Conservation (phyloP, 2,329 filamentous ascomycete genomes). For the Verticillium klebahnii region DNA sequence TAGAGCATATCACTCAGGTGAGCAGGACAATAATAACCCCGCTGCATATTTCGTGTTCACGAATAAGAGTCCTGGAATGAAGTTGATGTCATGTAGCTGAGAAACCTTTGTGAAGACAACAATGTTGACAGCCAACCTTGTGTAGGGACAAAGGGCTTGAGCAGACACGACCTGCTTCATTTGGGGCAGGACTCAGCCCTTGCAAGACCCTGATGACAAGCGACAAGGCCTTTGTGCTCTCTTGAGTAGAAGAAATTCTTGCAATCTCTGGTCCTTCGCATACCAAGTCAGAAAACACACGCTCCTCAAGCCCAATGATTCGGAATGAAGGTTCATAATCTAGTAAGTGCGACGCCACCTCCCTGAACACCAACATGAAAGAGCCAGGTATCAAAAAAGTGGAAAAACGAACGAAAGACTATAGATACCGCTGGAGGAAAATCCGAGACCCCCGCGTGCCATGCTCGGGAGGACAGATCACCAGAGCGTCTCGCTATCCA, state of each 20-base stretch:
- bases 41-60: neutral
- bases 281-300: too few species aligned
- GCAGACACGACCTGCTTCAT: neutral
- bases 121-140: neutral
- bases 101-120: neutral
- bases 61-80: neutral
- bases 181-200: neutral
- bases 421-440: conserved; percentile 3
- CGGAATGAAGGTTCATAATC: neutral
- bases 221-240: too few species aligned
- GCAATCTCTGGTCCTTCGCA: too few species aligned
- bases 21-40: neutral
- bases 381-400: neutral
- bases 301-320: neutral
- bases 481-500: neutral
- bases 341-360: neutral
- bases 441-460: neutral
- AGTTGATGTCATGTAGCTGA: neutral
- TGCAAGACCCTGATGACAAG: too few species aligned
- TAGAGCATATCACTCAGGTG: neutral
- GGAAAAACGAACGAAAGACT: conserved; percentile 1
- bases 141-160: neutral
- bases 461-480: neutral
- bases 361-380: neutral
- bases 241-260: too few species aligned